Conservation (phyloP, 129 eudicot genomes). For the Ambrosia trifida region DNA sequence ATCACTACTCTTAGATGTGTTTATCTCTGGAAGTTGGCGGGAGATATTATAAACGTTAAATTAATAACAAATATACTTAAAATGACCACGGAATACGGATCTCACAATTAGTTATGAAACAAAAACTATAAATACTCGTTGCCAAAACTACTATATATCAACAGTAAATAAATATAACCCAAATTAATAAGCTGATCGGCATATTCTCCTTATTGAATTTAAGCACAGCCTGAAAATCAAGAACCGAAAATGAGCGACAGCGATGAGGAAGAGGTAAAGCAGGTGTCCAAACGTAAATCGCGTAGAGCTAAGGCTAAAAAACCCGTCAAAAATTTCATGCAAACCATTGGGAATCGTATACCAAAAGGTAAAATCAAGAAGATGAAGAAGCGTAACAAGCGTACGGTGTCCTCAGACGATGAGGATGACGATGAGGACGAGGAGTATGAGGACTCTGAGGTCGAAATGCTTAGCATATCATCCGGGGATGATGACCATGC, state of each 20-base stretch:
- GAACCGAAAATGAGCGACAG: constrained; percentile 54
- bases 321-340: constrained; percentile 71
- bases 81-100: too few relatives aligned
- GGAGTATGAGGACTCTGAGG: constrained; percentile 74
- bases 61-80: too few relatives aligned
- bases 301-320: constrained; percentile 46
- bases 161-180: too few relatives aligned
- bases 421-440: not conserved
- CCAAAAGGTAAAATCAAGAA: constrained; percentile 22
- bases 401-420: constrained; percentile 14
- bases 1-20: too few relatives aligned
- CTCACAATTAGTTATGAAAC: too few relatives aligned
- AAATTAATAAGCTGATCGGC: too few relatives aligned
- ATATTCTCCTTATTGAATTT: not conserved
- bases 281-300: constrained; percentile 65
- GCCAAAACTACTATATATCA: too few relatives aligned
- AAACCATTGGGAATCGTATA: constrained; percentile 48
- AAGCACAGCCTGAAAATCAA: constrained; percentile 2
- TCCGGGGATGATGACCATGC: constrained; percentile 75
- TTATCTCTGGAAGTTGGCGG: too few relatives aligned
- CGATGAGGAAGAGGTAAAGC: constrained; percentile 78
- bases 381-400: constrained; percentile 2
- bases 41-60: too few relatives aligned
- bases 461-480: constrained; percentile 91
- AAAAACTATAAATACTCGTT: too few relatives aligned